These are phyloP conservation scores for Physcia stellaris DNA, from an alignment of 495 filamentous ascomycete species.

Conservation along the genomic window DNA sequence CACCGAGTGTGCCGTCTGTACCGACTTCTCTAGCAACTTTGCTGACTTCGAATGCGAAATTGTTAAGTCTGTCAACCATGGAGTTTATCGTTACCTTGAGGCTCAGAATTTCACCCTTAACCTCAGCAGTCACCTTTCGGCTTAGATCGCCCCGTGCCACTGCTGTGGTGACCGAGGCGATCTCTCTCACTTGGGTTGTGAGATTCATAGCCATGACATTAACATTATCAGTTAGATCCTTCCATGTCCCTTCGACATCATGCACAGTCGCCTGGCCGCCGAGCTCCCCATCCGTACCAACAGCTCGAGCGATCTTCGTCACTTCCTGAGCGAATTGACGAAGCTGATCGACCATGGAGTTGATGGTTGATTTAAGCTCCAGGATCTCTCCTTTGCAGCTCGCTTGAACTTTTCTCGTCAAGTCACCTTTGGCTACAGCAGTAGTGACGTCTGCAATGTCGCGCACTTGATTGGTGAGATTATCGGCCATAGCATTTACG, in stretches of 20 bases:
- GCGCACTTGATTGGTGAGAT: conserved; percentile 92
- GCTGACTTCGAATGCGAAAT: conserved; percentile 96
- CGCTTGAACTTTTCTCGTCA: conserved; percentile 94
- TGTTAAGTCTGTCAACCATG: conserved; percentile 96
- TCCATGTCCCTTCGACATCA: conserved; percentile 96
- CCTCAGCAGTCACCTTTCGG: conserved; percentile 91
- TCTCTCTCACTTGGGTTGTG: conserved; percentile 95
- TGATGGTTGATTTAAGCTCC: conserved; percentile 93
- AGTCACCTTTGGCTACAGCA: conserved; percentile 87
- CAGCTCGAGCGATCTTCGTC: conserved; percentile 92
- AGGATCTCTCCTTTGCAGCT: conserved; percentile 95
- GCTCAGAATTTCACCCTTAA: conserved; percentile 87
- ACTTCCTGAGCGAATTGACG: conserved; percentile 96
- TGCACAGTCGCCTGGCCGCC: conserved; percentile 95
- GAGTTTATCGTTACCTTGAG: conserved; percentile 97
- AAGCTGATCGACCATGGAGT: conserved; percentile 97
- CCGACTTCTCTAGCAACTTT: conserved; percentile 97
- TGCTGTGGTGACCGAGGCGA: conserved; percentile 93
- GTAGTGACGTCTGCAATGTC: conserved; percentile 99
- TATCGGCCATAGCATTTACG: conserved; percentile 97
- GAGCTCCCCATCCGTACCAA: conserved; percentile 90
- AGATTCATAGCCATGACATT: conserved; percentile 99
- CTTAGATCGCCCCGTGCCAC: conserved; percentile 90
- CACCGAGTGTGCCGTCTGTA: conserved; percentile 89
- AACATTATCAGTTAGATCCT: conserved; percentile 92